These are phyloP conservation scores for Gymnopilus junonius DNA, from an alignment of 768 basidiomycete species.

Conservation along the genomic window DNA sequence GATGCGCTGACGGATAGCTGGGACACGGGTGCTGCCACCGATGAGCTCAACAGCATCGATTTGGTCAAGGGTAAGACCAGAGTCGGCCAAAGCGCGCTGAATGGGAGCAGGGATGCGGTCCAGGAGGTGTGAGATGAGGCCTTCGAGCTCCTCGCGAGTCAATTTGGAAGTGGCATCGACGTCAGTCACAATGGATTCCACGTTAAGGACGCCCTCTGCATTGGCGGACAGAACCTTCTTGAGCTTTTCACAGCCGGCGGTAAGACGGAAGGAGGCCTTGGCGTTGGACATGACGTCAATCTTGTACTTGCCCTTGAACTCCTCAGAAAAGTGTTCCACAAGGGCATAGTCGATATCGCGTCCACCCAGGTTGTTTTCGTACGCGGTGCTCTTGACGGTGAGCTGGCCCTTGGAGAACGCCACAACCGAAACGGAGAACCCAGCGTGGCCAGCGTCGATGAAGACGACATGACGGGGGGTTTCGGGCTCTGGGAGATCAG, in stretches of 20 bases:
- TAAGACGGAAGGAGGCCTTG: constrained; percentile 92
- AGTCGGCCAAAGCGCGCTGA: constrained; percentile 77
- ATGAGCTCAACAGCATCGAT: constrained; percentile 92
- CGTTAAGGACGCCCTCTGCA: constrained; percentile 83
- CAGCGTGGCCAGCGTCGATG: constrained; percentile 94
- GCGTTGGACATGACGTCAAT: constrained; percentile 92
- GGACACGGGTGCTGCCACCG: constrained; percentile 92
- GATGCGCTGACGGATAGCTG: constrained; percentile 89
- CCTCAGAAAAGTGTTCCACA: constrained; percentile 83
- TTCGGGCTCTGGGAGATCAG: constrained; percentile 89
- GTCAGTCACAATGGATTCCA: constrained; percentile 97
- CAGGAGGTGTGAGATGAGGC: constrained; percentile 75
- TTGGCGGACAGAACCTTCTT: constrained; percentile 98
- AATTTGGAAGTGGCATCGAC: constrained; percentile 90
- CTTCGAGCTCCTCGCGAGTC: constrained; percentile 81
- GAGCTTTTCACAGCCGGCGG: constrained; percentile 87
- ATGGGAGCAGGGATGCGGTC: constrained; percentile 79
- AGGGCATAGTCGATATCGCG: constrained; percentile 96
- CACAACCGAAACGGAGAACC: constrained; percentile 84
- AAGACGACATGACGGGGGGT: constrained; percentile 87
- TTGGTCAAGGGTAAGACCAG: constrained; percentile 81
- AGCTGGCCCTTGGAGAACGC: constrained; percentile 96
- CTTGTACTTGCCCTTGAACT: constrained; percentile 98
- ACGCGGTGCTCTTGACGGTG: constrained; percentile 84
- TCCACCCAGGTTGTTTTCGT: constrained; percentile 93